Base-by-base conservation (phyloP, 441 rosid species). In the Gossypium armourianum region DNA sequence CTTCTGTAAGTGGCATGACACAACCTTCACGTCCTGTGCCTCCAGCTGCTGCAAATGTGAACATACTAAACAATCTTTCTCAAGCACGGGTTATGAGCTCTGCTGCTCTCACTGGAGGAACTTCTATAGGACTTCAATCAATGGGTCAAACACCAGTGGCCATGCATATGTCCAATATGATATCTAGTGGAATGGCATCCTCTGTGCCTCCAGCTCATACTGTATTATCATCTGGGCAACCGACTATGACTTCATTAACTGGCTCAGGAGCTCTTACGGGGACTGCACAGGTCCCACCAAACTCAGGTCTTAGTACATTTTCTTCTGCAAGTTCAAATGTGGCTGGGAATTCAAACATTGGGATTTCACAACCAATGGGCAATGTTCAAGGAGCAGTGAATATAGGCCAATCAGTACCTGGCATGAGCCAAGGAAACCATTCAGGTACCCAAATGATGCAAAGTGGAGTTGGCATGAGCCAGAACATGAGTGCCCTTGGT, bases 161-260 rank as follows among this genome's bases (percentile, higher is more conserved):
- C 72, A 83, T 92, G 96, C 99, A 89, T 81, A 87, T 92, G 93
- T 90, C 97, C 66, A 92, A 87, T 81, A 90, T 92, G 99, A 90
- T 94, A 79, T 90, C 97, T 63, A 89, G 89, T 79, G 94, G 96
- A 85, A 89, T 86, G 86, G 82, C 87, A 68, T 84, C 98, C 40
- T 84, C 93, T 50, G 85, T 87, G 75, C 92, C 97, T 83, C 76
- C 89, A 70, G 63, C 93, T 72, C 97, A 89, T 71, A 79, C 82
- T 77, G 89, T 84, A 16, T 86, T 87, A 80, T 83, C 97, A 72
- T 84, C 96, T 74, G 96, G 90, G 67, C 97, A 87, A 74, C 49
- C 89, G 0, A 88, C 86, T 72, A 78, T 86, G 61, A 76, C 83
- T 72, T 83, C 97, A 52, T 74, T 84, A 73, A 75, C 85, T 54